Conservation (phyloP, 129 eudicot genomes). For the Smallanthus sonchifolius region DNA sequence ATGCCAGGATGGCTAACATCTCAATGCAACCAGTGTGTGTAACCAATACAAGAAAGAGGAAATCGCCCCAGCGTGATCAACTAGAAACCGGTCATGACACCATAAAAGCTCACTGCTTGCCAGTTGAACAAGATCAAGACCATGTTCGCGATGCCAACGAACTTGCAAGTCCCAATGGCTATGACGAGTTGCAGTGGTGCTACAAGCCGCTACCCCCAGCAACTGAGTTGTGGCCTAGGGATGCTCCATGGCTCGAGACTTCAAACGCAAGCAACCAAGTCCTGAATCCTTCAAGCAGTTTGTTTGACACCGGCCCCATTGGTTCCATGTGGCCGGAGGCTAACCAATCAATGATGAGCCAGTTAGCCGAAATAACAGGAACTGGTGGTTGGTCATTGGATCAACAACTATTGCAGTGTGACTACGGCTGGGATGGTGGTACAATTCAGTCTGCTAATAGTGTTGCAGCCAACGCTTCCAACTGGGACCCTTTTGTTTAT, state of each 20-base stretch:
- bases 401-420: slow-evolving; percentile 25
- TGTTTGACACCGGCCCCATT: slow-evolving; percentile 24
- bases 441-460: not conserved
- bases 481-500: slow-evolving; percentile 38
- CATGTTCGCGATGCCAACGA: not conserved
- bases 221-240: slow-evolving; percentile 24
- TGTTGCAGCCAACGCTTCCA: slow-evolving; percentile 26
- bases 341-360: slow-evolving; percentile 4
- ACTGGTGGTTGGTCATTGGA: slow-evolving; percentile 32
- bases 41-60: slow-evolving; percentile 16
- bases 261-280: slow-evolving; percentile 17
- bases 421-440: slow-evolving; percentile 24
- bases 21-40: slow-evolving; percentile 8
- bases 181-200: not conserved
- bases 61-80: slow-evolving; percentile 2
- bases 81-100: not conserved
- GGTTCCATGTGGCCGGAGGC: slow-evolving; percentile 30
- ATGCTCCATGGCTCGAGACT: slow-evolving; percentile 18
- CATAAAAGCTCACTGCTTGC: not conserved
- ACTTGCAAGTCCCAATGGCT: not conserved
- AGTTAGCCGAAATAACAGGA: slow-evolving; percentile 6
- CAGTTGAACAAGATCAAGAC: slow-evolving; percentile 5
- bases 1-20: not conserved
- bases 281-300: not conserved
- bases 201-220: slow-evolving; percentile 25